Percentiles rank a stretch among this genome's conserved stretches.
Conservation (phyloP, 768 basidiomycete genomes). For the Leucogyrophana mollusca region DNA sequence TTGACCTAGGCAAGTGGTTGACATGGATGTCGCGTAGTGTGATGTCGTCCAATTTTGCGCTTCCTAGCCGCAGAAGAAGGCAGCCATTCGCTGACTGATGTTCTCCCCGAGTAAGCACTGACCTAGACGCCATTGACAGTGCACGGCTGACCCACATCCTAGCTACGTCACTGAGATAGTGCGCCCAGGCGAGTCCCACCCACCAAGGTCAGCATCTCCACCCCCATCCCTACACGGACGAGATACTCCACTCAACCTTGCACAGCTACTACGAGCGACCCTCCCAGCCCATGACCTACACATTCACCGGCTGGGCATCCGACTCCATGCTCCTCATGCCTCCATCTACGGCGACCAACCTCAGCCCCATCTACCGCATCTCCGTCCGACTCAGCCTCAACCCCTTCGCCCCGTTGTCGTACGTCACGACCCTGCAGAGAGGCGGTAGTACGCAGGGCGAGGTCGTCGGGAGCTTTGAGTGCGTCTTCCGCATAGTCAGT, state of each 20-base stretch:
- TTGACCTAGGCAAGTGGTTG: too few species aligned
- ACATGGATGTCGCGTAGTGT: too few species aligned
- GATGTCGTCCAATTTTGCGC: too few species aligned
- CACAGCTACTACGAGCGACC: conserved; percentile 16
- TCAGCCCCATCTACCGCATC: conserved; percentile 40
- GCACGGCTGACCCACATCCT: too few species aligned
- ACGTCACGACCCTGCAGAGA: conserved; percentile 37
- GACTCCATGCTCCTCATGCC: conserved; percentile 37
- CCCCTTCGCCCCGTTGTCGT: conserved; percentile 45
- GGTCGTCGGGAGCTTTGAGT: conserved; percentile 40
- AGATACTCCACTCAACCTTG: neutral
- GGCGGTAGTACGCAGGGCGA: conserved; percentile 30
- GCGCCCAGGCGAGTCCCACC: neutral
- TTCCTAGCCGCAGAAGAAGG: too few species aligned
- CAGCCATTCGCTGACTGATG: too few species aligned
- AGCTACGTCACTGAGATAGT: neutral
- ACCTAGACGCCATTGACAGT: too few species aligned
- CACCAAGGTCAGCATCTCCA: neutral
- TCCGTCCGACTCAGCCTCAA: conserved; percentile 42
- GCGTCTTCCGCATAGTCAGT: conserved; percentile 8
- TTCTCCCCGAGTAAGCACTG: too few species aligned
- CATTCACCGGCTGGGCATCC: conserved; percentile 35
- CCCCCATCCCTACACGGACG: neutral
- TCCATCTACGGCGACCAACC: conserved; percentile 20
- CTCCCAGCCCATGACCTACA: conserved; percentile 35